Evolutionary conservation across 2,329 filamentous ascomycete species (phyloP).

Genomic region (Leptographium radiaticola): DNA sequence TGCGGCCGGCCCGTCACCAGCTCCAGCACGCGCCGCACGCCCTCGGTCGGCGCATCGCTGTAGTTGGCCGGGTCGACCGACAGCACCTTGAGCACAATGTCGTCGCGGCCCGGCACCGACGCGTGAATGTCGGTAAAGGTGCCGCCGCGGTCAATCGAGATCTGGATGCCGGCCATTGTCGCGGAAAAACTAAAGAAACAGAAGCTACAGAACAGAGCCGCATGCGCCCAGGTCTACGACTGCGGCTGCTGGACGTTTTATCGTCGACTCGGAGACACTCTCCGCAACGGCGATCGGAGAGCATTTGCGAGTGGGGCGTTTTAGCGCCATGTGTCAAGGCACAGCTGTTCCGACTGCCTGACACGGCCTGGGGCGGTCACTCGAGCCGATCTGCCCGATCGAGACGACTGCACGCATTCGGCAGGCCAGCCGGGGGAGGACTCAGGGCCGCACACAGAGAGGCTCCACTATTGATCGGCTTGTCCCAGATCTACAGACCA

Average conservation of each 20-base stretch:
- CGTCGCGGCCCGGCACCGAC: conserved; percentile 52
- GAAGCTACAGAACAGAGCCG: no score
- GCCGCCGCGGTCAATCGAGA: conserved; percentile 69
- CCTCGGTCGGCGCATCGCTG: conserved; percentile 78
- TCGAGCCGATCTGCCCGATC: no score
- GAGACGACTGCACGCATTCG: no score
- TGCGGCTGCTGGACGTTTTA: neutral
- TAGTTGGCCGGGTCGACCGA: conserved; percentile 83
- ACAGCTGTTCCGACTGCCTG: no score
- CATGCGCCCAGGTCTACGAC: no score
- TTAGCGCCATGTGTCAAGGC: neutral
- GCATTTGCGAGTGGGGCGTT: neutral
- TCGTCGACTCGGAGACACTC: neutral
- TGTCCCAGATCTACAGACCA: no score
- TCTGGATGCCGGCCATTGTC: conserved; percentile 17
- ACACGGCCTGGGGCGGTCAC: no score
- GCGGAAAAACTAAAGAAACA: neutral
- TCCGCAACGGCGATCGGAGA: neutral
- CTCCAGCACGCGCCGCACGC: conserved; percentile 74
- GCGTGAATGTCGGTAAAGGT: conserved; percentile 67
- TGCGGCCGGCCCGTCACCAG: conserved; percentile 65
- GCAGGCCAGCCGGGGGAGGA: no score
- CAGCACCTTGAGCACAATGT: conserved; percentile 36
- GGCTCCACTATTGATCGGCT: no score
- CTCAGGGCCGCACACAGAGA: no score